Base-by-base conservation (phyloP, 2,329 filamentous ascomycete species). In the Ophiosphaerella herpotricha region DNA sequence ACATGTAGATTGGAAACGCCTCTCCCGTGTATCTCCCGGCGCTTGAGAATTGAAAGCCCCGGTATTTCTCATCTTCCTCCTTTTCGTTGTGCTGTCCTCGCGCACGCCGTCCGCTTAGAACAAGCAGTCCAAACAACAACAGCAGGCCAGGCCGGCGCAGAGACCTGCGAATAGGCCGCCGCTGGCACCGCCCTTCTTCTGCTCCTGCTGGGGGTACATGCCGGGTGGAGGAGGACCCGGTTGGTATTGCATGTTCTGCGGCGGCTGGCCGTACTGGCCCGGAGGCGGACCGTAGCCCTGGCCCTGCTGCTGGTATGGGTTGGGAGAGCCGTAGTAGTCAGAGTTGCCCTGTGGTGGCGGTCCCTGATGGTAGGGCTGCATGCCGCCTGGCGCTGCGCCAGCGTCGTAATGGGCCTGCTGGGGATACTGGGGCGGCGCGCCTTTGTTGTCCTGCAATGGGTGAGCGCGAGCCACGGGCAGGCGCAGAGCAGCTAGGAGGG, bases 61-160 rank as follows among this genome's bases (percentile, higher is more conserved):
- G 33, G 16, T 18, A 18, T 26, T 35, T 26, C 21, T 16, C 40
- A 4, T 34, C 31, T 37, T 24, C 23, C 18, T 23, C 24, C 38
- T 13, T n/a, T 40, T 40, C 6, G 12, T 14, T 5, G 33, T 13
- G 33, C 4, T n/a, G 8, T n/a, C 36, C 44, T 21, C 39, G 16
- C 24, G 11, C 26, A 29, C 16, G 13, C n/a, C 36, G 16, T 16
- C 21, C 35, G 26, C 47, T 60, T 77, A 80, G 57, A 80, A 79
- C 61, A 81, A 62, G 52, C 77, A 73, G 56, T 81, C 78, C 68
- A 81, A 72, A 71, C 78, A 81, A 59, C 78, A 81, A 58, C 79
- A 81, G 60, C 78, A 80, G 33, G 79, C 78, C 64, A 80, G 54
- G 46, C 69, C 72, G 8, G 73, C 78, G 52, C 78, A 63, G 37